Base-by-base conservation (phyloP, 352 stramenopile species). In the Phytophthora niederhauseri region DNA sequence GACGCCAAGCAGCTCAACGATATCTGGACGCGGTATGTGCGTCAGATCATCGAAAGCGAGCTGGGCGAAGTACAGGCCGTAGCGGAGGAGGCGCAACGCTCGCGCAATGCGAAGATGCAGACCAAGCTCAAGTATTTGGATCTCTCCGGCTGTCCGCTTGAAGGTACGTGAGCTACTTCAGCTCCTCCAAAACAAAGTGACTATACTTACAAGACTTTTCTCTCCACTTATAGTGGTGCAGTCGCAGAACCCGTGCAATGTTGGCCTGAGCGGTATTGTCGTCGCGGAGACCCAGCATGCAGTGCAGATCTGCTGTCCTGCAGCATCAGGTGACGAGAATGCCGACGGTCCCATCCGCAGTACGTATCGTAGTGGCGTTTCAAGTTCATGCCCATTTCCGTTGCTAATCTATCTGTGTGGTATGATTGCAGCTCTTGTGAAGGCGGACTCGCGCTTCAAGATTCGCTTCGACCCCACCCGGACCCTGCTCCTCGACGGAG, bases 1-100 rank as follows among this genome's bases (percentile, higher is more conserved):
- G 75, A 93, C 15, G 85, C 83, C 1, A 65, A 89, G 71, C 68
- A 84, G 51, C 79, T 93, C 51, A 84, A 80, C 31, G 75, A 81
- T 20, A 91, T 93, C 22, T 93, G 85, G 85, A 71, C 61, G 19
- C 78, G 79, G 31, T 93, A 90, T 54, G 80, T 81, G 2, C 73
- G 77, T 34, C 80, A 91, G 59, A 63, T 88, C 28, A 72, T 91
- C 55, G 64, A 72, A 19, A 73, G 52, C 38, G 80, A 93, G 41
- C 57, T 84, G 59, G 72, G 57, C n/a, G 58, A 70, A 50, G 64
- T 73, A 31, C 52, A 72, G 30, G 20, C 52, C 41, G 50, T 70
- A 38, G 57, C 30, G 1, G 62, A 76, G 17, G 61, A 73, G 14
- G 49, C 19, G 3, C 73, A 80, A 11, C 73, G 61, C 17, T 26